phyloP scores from a whole-genome alignment of 352 stramenopile genomes.

The Phytophthora vignae region DNA sequence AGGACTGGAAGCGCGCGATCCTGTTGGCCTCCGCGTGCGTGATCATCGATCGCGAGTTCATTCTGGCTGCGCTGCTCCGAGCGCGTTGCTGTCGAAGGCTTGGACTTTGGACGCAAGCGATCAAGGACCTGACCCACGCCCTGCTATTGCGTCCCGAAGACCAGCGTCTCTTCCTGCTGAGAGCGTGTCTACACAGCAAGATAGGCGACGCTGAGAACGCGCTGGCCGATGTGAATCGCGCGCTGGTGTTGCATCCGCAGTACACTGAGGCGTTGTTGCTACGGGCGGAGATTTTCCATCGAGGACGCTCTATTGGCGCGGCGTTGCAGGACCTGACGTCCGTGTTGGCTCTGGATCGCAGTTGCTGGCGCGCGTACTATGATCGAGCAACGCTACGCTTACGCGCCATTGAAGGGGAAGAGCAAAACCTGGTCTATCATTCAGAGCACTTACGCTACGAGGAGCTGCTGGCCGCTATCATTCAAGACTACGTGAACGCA shows the following conservation, averaged over 20 bases:
- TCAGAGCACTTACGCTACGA: constrained; percentile 78
- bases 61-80: constrained; percentile 64
- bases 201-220: constrained; percentile 62
- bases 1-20: constrained; percentile 77
- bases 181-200: constrained; percentile 67
- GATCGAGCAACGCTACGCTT: constrained; percentile 77
- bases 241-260: constrained; percentile 68
- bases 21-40: constrained; percentile 76
- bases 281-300: constrained; percentile 71
- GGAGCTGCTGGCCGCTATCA: constrained; percentile 63
- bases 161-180: constrained; percentile 61
- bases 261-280: constrained; percentile 73
- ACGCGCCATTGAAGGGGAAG: constrained; percentile 68
- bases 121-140: constrained; percentile 72
- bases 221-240: constrained; percentile 64
- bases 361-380: constrained; percentile 84
- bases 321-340: constrained; percentile 75
- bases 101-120: constrained; percentile 74
- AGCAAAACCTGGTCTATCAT: constrained; percentile 67
- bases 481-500: constrained; percentile 80
- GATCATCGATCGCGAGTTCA: constrained; percentile 69
- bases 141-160: constrained; percentile 60
- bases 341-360: constrained; percentile 61
- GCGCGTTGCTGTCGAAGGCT: constrained; percentile 74
- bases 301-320: constrained; percentile 47